Conservation (phyloP, 345 rosid species). For the Euphorbia peplus region DNA sequence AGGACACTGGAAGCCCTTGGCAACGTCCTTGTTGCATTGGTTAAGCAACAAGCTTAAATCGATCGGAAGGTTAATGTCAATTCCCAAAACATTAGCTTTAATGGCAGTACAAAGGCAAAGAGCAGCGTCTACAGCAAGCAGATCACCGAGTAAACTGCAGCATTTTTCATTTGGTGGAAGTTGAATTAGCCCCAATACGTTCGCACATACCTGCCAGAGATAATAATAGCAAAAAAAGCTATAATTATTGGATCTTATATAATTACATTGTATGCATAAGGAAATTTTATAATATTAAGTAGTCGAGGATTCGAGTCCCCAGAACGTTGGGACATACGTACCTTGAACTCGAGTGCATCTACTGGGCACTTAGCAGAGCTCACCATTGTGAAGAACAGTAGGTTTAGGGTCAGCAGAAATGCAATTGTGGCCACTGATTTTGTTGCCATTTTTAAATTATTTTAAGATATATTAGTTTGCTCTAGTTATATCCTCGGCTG, state of each 20-base stretch:
- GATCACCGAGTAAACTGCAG: conserved; percentile 40
- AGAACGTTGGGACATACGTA: no score
- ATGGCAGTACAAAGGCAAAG: conserved; percentile 58
- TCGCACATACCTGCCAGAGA: no score
- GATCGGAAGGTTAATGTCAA: conserved; percentile 39
- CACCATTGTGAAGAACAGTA: conserved; percentile 6
- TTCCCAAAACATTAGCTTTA: conserved; percentile 45
- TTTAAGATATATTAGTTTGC: no score
- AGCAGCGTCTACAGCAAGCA: conserved; percentile 50
- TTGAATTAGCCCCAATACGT: conserved; percentile 24
- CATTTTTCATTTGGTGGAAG: conserved; percentile 42
- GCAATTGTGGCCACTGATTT: not conserved
- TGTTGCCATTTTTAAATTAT: no score
- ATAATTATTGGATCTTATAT: no score
- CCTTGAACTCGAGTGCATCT: conserved; percentile 37
- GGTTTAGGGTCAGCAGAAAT: not conserved
- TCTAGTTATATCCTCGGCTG: no score
- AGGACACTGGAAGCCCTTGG: no score
- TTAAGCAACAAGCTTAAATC: not conserved
- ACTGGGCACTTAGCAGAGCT: not conserved
- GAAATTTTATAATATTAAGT: no score
- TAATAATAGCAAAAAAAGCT: no score
- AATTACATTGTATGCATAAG: no score
- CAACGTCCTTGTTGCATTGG: no score
- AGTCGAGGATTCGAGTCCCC: no score